phyloP scores from a whole-genome alignment of 192 early-diverging fungal species.

The Rhizoclosmatium sp. region DNA sequence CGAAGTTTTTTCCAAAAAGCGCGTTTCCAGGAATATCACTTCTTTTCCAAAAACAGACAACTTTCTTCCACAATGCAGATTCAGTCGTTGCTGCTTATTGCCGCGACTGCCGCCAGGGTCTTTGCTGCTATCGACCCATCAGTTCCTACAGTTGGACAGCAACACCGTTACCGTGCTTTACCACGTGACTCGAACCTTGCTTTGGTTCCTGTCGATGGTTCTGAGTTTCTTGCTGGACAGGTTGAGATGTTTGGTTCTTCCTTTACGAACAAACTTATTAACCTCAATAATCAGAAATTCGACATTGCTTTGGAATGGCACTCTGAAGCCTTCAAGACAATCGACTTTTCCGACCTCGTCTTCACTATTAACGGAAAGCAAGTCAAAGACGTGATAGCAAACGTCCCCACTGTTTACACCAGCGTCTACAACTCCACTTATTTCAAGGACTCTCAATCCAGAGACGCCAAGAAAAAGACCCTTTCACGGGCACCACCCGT shows the following conservation, averaged over 20 bases:
- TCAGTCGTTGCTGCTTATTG: not conserved
- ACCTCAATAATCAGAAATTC: constrained; percentile 42
- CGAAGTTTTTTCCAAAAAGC: no score
- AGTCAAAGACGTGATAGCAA: constrained; percentile 43
- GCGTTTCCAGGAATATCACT: no score
- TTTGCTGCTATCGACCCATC: constrained; percentile 29
- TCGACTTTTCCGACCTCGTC: constrained; percentile 45
- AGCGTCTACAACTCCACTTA: constrained; percentile 58
- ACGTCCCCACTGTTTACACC: constrained; percentile 32
- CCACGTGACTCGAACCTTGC: constrained; percentile 41
- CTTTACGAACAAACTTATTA: not conserved
- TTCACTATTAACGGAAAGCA: constrained; percentile 60
- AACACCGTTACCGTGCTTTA: constrained; percentile 34
- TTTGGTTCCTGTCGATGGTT: constrained; percentile 45
- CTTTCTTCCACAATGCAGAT: not conserved
- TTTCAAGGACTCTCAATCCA: constrained; percentile 47
- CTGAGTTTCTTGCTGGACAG: constrained; percentile 66
- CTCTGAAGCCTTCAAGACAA: constrained; percentile 44
- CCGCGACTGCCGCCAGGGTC: not conserved
- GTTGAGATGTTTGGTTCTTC: not conserved
- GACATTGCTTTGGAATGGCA: constrained; percentile 71
- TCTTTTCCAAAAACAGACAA: no score
- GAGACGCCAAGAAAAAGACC: constrained; percentile 43
- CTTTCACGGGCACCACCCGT: no score
- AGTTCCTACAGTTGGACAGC: constrained; percentile 40